Evolutionary conservation across 257 asterid species (phyloP), one percentile per base, ranked within the genome.

Genomic region (Cruciata laevipes): DNA sequence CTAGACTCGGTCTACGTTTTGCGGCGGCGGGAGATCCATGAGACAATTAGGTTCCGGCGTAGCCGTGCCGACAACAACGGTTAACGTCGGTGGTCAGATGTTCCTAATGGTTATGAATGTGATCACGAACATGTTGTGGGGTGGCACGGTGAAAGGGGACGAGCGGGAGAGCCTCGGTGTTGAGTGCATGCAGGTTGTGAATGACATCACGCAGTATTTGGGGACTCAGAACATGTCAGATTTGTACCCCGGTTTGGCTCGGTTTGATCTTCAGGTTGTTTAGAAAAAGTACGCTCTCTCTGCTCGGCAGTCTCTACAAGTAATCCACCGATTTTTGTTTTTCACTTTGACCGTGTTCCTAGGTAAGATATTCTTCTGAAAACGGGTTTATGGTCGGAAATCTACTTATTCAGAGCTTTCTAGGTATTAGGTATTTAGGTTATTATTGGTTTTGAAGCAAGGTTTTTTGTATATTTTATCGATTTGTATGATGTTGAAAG

Each of bases 111-210:
- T 86, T 66, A 31, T 90, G 81, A 90, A 90, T 44, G 97, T 90
- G 83, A 82, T 86, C 14, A 90, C 95, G 0, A 77, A 78, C 38
- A 90, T 90, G 95, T 4, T 90, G 67, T 90, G 95, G 97, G 97
- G 97, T 4, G 92, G 87, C 2, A 78, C 87, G 6, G 76, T 86
- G 42, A 61, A 74, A 77, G 94, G 84, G 6, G 85, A 67, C 32
- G 85, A 87, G 30, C 67, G 94, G 75, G 81, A 77, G 1, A 80
- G 70, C 16, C 66, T 84, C 3, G 97, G 85, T 12, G 74, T 84
- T 2, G 94, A 90, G 80, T 87, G 87, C 44, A 80, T 80, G 78
- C 68, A 74, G 47, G 79, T 79, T 12, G 91, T 90, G 2, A 73
- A 78, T 1, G 85, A 71, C 67, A 86, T 90, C 66, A 83, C 86